These are phyloP conservation scores for Persicaria maculosa DNA, from an alignment of 148 eudicot species.

Conservation along the genomic window DNA sequence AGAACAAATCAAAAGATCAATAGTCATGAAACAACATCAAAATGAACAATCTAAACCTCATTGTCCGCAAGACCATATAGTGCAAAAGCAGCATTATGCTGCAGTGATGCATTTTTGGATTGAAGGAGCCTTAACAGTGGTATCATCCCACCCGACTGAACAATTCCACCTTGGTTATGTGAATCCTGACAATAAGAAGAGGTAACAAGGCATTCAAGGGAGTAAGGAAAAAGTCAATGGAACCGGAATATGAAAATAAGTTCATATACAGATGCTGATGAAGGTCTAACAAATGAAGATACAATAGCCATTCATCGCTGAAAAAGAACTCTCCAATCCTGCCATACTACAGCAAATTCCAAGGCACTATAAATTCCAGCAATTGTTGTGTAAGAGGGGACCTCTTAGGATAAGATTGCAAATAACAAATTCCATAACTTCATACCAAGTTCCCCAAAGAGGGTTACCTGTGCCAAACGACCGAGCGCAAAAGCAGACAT, in stretches of 20 bases:
- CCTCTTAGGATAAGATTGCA: background rate
- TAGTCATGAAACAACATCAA: background rate
- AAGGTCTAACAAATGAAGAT: background rate
- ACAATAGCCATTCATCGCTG: background rate
- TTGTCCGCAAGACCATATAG: slow-evolving; percentile 93
- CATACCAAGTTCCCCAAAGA: background rate
- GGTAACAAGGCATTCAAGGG: background rate
- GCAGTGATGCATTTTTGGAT: slow-evolving; percentile 72
- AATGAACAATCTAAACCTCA: slow-evolving; percentile 41
- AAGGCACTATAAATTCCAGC: background rate
- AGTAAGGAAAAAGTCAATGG: background rate
- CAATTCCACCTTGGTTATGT: slow-evolving; percentile 92
- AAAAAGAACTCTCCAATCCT: background rate
- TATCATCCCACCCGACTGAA: slow-evolving; percentile 59
- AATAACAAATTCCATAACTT: background rate
- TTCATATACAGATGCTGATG: background rate
- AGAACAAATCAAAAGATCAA: background rate
- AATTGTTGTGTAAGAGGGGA: background rate
- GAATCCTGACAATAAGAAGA: slow-evolving; percentile 42
- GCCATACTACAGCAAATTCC: background rate
- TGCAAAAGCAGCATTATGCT: slow-evolving; percentile 94
- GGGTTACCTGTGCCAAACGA: slow-evolving; percentile 77
- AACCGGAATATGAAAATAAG: background rate
- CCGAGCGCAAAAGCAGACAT: slow-evolving; percentile 96
- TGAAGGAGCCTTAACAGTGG: slow-evolving; percentile 80